Conservation (phyloP, 2,329 filamentous ascomycete genomes). For the Aschersonia sp. region DNA sequence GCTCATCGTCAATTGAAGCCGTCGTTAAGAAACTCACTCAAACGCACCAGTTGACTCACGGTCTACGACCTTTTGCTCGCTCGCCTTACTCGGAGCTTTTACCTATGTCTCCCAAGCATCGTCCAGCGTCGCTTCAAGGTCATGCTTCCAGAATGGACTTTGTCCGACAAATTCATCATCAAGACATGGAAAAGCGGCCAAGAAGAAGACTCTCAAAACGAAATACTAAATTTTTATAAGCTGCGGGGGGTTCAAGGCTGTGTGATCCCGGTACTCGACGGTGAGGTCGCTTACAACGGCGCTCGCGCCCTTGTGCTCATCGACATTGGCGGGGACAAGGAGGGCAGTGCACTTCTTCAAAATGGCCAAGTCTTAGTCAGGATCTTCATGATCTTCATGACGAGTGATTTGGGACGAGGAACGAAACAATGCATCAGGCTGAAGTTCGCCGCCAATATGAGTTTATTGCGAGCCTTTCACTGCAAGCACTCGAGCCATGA, state of each 20-base stretch:
- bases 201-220: constrained; percentile 12
- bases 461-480: too few relatives aligned
- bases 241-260: constrained; percentile 9
- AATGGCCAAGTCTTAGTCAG: constrained; percentile 1
- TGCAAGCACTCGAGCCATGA: too few relatives aligned
- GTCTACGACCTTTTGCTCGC: constrained; percentile 4
- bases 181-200: constrained; percentile 10
- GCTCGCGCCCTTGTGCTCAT: constrained; percentile 10
- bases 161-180: constrained; percentile 7
- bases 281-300: constrained; percentile 7
- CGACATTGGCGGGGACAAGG: constrained; percentile 9
- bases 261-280: constrained; percentile 10
- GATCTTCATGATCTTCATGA: too few relatives aligned
- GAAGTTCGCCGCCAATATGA: too few relatives aligned
- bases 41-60: constrained; percentile 1
- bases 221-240: constrained; percentile 9
- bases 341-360: constrained; percentile 8
- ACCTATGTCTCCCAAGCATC: constrained; percentile 1
- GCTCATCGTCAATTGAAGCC: background rate
- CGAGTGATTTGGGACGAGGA: too few relatives aligned
- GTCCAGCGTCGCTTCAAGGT: constrained; percentile 2
- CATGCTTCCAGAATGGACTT: constrained; percentile 6
- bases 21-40: background rate
- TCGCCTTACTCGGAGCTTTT: constrained; percentile 1
- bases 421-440: too few relatives aligned